Evolutionary conservation across 805 yeast genomes (phyloP).

Genomic region (Saturnispora galanensis): DNA sequence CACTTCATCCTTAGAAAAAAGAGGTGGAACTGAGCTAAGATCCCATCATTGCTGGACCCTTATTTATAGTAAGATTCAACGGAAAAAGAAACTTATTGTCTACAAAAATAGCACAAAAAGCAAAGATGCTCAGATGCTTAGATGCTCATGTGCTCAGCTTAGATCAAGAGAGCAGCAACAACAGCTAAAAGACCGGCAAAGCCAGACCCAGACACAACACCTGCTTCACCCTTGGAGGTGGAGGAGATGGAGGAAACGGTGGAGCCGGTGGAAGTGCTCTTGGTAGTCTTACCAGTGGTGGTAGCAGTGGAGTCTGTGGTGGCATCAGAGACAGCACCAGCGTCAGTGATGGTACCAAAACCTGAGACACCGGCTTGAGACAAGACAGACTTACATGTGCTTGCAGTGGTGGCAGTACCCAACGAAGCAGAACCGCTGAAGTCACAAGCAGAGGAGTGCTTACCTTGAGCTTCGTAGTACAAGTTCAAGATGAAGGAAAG

Average conservation of each 20-base stretch:
- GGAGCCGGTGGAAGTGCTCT: slow-evolving; percentile 11
- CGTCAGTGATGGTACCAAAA: slow-evolving; percentile 38
- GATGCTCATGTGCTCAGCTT: slow-evolving; percentile 1
- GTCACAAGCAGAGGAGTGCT: slow-evolving; percentile 45
- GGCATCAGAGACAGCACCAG: slow-evolving; percentile 13
- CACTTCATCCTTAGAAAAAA: background rate
- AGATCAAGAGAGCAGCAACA: slow-evolving; percentile 18
- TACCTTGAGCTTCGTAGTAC: slow-evolving; percentile 45
- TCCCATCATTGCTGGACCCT: background rate
- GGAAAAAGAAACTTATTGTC: background rate
- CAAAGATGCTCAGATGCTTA: background rate
- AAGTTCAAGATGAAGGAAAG: slow-evolving; percentile 55
- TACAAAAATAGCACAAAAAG: background rate
- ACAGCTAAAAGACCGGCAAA: slow-evolving; percentile 16
- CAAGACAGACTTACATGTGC: slow-evolving; percentile 47
- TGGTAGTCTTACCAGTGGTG: slow-evolving; percentile 4
- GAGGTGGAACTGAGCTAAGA: background rate
- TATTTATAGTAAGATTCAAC: background rate
- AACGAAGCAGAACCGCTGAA: slow-evolving; percentile 61
- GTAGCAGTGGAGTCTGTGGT: slow-evolving; percentile 9
- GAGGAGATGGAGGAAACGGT: slow-evolving; percentile 16
- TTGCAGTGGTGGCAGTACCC: slow-evolving; percentile 36
- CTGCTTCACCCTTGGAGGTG: slow-evolving; percentile 13
- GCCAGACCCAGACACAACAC: slow-evolving; percentile 9
- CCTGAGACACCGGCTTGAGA: slow-evolving; percentile 64